A percentile compares a stretch with the other conserved stretches of the same genome.
Evolutionary conservation across 2,329 filamentous ascomycete species (phyloP).

Genomic region (Talaromyces sp.): DNA sequence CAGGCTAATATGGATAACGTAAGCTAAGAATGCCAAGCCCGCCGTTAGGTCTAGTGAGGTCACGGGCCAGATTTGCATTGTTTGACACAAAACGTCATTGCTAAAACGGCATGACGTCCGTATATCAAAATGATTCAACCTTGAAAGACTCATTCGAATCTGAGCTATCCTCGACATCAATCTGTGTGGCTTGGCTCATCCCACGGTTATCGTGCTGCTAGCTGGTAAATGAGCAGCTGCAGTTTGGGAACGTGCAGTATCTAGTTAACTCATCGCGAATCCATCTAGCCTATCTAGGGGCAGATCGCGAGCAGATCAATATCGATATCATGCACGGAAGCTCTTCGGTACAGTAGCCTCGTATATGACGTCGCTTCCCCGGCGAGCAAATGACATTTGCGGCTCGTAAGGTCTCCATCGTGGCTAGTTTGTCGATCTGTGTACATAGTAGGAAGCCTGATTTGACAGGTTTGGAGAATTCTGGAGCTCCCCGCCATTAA

Average conservation of each 20-base stretch:
- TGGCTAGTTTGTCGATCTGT: slow-evolving; percentile 10
- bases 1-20: neutral
- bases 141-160: neutral
- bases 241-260: neutral
- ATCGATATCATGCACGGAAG: neutral
- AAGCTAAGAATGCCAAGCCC: neutral
- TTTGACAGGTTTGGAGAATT: slow-evolving; percentile 2
- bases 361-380: slow-evolving; percentile 7
- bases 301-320: neutral
- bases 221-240: neutral
- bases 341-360: neutral
- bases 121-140: neutral
- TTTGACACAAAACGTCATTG: slow-evolving; percentile 10
- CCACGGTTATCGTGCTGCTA: neutral
- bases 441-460: neutral
- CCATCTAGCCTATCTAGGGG: neutral
- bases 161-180: neutral
- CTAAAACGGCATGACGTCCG: neutral
- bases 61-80: slow-evolving; percentile 7
- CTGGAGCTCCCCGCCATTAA: slow-evolving; percentile 1
- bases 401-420: neutral
- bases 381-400: neutral
- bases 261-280: neutral
- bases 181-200: neutral
- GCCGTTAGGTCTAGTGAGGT: neutral